Percentiles rank a stretch among this genome's conserved stretches.
These are phyloP conservation scores for Penicillium sclerotigenum DNA, from an alignment of 2,329 filamentous ascomycete species.

Conservation along the genomic window DNA sequence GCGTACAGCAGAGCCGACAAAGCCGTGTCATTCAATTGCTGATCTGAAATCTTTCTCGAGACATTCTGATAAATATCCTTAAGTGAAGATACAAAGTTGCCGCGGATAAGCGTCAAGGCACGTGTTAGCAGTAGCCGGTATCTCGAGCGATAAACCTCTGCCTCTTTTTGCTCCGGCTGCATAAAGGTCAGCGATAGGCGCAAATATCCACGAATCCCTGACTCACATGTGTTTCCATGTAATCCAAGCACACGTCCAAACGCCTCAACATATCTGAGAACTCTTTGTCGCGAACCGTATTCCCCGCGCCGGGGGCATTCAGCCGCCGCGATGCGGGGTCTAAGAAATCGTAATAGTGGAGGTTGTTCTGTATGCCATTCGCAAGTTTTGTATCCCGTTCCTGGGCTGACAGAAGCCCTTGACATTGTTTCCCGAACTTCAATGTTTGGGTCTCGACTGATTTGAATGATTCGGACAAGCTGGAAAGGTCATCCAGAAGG, in stretches of 20 bases:
- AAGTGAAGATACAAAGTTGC: slow-evolving; percentile 62
- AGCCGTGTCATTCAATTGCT: slow-evolving; percentile 68
- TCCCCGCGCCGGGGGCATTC: slow-evolving; percentile 86
- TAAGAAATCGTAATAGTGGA: slow-evolving; percentile 93
- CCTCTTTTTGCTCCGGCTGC: slow-evolving; percentile 78
- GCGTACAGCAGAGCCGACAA: slow-evolving; percentile 69
- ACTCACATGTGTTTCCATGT: slow-evolving; percentile 81
- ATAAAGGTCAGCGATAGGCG: slow-evolving; percentile 10
- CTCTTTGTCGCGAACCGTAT: slow-evolving; percentile 75
- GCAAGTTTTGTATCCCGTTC: slow-evolving; percentile 73
- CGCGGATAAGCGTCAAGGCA: slow-evolving; percentile 63
- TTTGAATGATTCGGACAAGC: slow-evolving; percentile 80
- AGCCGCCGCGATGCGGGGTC: slow-evolving; percentile 85
- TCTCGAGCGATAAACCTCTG: slow-evolving; percentile 79
- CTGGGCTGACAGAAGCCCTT: slow-evolving; percentile 80
- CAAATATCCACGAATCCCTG: background rate
- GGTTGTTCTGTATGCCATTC: slow-evolving; percentile 78
- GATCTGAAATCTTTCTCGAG: slow-evolving; percentile 61
- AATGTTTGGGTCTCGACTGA: slow-evolving; percentile 85
- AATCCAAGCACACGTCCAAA: slow-evolving; percentile 84
- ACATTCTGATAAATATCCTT: slow-evolving; percentile 62
- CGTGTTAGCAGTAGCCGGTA: slow-evolving; percentile 77
- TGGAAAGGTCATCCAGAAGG: slow-evolving; percentile 71
- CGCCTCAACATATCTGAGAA: slow-evolving; percentile 86
- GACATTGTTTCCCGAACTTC: slow-evolving; percentile 89